phyloP scores from a whole-genome alignment of 2,329 filamentous ascomycete species.

The Xylaria sp. region DNA sequence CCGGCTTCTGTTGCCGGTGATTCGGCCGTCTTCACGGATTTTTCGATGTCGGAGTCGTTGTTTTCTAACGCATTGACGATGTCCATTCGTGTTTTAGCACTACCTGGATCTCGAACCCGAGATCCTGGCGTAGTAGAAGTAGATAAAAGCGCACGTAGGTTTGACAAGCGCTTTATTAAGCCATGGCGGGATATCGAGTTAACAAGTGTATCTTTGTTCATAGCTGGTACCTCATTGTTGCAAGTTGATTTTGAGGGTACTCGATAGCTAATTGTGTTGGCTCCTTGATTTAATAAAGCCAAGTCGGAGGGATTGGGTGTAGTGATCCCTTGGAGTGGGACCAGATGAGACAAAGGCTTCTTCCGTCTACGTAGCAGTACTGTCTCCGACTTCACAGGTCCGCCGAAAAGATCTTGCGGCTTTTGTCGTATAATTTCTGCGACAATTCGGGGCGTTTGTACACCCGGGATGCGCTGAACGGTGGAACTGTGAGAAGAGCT shows the following conservation, averaged over 20 bases:
- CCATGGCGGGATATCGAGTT: conserved; percentile 36
- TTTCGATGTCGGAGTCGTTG: conserved; percentile 28
- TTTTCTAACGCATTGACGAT: conserved; percentile 28
- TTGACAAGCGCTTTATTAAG: conserved; percentile 45
- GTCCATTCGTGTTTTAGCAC: conserved; percentile 21
- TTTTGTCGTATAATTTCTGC: conserved; percentile 38
- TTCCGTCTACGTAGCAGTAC: conserved; percentile 35
- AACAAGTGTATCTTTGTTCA: conserved; percentile 23
- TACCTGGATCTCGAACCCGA: conserved; percentile 6
- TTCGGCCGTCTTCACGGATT: conserved; percentile 25
- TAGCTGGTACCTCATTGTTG: conserved; percentile 26
- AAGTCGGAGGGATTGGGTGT: conserved; percentile 6
- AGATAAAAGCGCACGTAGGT: conserved; percentile 43
- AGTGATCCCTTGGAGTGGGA: conserved; percentile 18
- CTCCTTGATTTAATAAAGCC: conserved; percentile 12
- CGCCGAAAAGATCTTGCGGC: conserved; percentile 45
- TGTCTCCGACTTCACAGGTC: conserved; percentile 38
- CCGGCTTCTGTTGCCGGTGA: conserved; percentile 24
- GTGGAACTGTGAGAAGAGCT: conserved; percentile 41
- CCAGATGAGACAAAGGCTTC: conserved; percentile 32
- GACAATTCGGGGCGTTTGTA: conserved; percentile 34
- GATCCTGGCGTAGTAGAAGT: conserved; percentile 21
- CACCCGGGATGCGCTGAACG: conserved; percentile 40
- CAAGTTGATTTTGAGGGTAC: conserved; percentile 19
- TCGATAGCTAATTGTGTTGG: conserved; percentile 19